These are phyloP conservation scores for Neurospora tetrasperma DNA, from an alignment of 495 filamentous ascomycete species.

Conservation along the genomic window DNA sequence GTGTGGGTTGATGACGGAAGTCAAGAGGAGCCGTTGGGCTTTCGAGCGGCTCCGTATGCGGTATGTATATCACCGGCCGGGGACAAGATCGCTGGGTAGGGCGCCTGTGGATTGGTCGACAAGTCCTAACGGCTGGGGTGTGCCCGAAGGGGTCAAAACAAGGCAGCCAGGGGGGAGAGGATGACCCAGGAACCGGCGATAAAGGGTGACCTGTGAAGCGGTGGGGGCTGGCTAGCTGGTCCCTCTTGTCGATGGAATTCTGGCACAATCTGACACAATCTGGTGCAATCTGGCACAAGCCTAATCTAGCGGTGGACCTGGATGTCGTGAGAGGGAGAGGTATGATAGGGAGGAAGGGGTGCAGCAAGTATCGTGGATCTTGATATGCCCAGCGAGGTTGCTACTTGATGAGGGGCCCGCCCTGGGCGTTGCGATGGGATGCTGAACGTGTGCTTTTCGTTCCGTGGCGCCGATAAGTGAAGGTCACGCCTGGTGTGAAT, in stretches of 20 bases:
- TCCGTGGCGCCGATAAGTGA: slow-evolving; percentile 21
- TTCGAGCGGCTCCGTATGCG: neutral
- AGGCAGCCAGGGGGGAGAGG: slow-evolving; percentile 7
- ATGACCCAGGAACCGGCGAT: slow-evolving; percentile 16
- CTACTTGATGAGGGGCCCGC: slow-evolving; percentile 8
- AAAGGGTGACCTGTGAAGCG: slow-evolving; percentile 14
- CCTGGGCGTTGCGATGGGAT: slow-evolving; percentile 3
- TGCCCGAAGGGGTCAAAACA: slow-evolving; percentile 9
- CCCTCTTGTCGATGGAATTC: slow-evolving; percentile 18
- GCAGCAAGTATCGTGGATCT: slow-evolving; percentile 12
- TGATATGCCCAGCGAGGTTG: slow-evolving; percentile 9
- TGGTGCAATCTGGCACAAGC: slow-evolving; percentile 9
- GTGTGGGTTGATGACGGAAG: neutral
- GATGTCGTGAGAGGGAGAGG: slow-evolving; percentile 11
- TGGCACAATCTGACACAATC: slow-evolving; percentile 11
- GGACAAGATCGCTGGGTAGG: slow-evolving; percentile 1
- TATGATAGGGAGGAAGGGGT: slow-evolving; percentile 21
- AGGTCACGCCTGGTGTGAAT: neutral
- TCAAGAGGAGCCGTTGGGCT: slow-evolving; percentile 1
- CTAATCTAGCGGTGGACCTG: slow-evolving; percentile 21
- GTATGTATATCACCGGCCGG: slow-evolving; percentile 4
- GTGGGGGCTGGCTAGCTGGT: slow-evolving; percentile 11
- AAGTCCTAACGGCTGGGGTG: slow-evolving; percentile 14
- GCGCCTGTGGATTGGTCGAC: slow-evolving; percentile 10
- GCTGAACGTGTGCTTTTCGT: slow-evolving; percentile 16